Conservation (phyloP, 2,329 filamentous ascomycete species). For the Sclerotinia trifoliorum region DNA sequence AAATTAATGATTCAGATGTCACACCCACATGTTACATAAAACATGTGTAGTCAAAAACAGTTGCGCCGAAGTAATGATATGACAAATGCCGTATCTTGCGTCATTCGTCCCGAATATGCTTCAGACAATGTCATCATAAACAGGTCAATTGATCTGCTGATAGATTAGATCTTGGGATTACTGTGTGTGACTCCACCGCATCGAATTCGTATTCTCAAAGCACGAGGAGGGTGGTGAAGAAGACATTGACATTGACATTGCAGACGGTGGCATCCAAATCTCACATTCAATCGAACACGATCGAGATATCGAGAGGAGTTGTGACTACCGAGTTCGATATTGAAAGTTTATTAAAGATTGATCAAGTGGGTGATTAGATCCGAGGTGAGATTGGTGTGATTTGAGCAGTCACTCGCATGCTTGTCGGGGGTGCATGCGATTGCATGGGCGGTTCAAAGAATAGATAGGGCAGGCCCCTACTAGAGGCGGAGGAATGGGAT, state of each 20-base stretch:
- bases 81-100: slow-evolving; percentile 5
- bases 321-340: not conserved
- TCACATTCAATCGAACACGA: not conserved
- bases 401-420: not conserved
- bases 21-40: not conserved
- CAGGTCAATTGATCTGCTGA: slow-evolving; percentile 13
- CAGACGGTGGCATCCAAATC: not conserved
- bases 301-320: not conserved
- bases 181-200: not conserved
- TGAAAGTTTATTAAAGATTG: not conserved
- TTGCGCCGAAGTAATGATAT: slow-evolving; percentile 12
- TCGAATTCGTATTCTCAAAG: not conserved
- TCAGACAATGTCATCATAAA: slow-evolving; percentile 13
- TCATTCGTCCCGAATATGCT: not conserved
- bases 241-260: not conserved
- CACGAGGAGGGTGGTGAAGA: not conserved
- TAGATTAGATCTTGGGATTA: not conserved
- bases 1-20: slow-evolving; percentile 2
- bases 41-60: not conserved
- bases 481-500: slow-evolving; percentile 11
- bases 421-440: not conserved
- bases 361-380: not conserved
- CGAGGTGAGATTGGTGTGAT: slow-evolving; percentile 10
- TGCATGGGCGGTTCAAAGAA: not conserved
- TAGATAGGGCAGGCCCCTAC: not conserved